Evolutionary conservation across 2,329 filamentous ascomycete genomes (phyloP), one percentile per base, ranked within the genome.

Genomic region (Laburnicola sp.): DNA sequence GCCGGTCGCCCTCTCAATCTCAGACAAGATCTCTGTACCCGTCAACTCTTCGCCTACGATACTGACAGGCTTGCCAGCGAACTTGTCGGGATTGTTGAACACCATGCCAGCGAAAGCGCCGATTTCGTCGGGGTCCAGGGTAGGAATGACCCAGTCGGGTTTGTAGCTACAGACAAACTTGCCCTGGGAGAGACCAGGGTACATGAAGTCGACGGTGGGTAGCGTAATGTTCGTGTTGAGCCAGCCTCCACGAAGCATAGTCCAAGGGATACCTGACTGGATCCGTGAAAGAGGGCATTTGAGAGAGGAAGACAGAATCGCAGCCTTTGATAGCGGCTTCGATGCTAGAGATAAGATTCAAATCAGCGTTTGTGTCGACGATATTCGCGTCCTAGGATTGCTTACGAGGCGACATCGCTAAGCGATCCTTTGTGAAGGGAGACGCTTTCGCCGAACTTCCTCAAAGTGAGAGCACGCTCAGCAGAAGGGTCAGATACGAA

Each of bases 191-290:
- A 81, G 63, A 0, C 71, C 74, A 0, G 72, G 68, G 50, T 76
- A 79, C 65, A 75, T 69, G 34, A 44, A 54, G 6, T 44, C 45
- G 1, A 75, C 72, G 8, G 75, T 65, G 2, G 79, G 79, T 3
- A 64, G 50, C 3, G 81, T 41, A 53, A 76, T 78, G 58, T 83
- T 83, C 21, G 73, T 70, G 75, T 80, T 79, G 69, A 83, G 82
- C 57, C 72, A 75, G 1, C 75, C 77, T 0, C 78, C 78, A 2
- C 78, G 76, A 2, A 83, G 60, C 22, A 82, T 73, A 0, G 80
- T 81, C 74, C 76, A 82, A 6, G 62, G 54, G 60, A 6, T 57
- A 47, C 21, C 71, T 65, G 3, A 79, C 61, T 8, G 55, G 38
- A 34, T 59, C 58, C 31, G 60, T 58, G 10, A 34, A 59, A 9